These are phyloP conservation scores for Alternaria rosae DNA, from an alignment of 2,329 filamentous ascomycete genomes.

Conservation along the genomic window DNA sequence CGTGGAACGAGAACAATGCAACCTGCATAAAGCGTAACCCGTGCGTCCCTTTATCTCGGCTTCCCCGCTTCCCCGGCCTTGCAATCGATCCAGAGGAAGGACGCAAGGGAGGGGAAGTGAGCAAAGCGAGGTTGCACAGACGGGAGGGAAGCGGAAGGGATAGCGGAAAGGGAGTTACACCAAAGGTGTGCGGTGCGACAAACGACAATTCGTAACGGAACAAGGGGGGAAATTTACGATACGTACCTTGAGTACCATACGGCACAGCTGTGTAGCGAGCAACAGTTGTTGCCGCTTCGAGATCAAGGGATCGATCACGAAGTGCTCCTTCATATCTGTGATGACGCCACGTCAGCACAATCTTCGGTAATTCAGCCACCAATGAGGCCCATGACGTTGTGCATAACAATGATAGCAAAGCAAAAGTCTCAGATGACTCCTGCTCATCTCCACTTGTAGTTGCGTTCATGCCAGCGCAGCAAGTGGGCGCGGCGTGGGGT, in stretches of 20 bases:
- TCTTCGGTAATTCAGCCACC: conserved; percentile 17
- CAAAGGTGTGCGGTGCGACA: conserved; percentile 11
- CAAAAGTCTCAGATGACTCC: conserved; percentile 16
- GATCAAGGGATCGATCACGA: conserved; percentile 97
- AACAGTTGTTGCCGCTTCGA: conserved; percentile 97
- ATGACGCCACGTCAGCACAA: conserved; percentile 35
- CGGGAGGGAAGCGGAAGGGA: conserved; percentile 17
- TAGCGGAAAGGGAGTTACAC: conserved; percentile 12
- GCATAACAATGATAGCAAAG: conserved; percentile 14
- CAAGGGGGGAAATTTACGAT: conserved; percentile 24
- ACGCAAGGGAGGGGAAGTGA: conserved; percentile 18
- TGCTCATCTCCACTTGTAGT: conserved; percentile 18
- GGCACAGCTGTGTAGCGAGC: conserved; percentile 94
- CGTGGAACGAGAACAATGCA: conserved; percentile 28
- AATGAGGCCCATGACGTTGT: conserved; percentile 11
- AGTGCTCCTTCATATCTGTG: conserved; percentile 92
- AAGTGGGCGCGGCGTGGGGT: conserved; percentile 36
- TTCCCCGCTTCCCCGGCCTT: conserved; percentile 33
- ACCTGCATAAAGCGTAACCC: conserved; percentile 10
- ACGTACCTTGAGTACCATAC: conserved; percentile 74
- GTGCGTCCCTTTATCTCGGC: conserved; percentile 12
- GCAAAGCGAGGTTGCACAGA: conserved; percentile 14
- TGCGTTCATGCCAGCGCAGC: conserved; percentile 19
- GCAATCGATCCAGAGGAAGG: conserved; percentile 7
- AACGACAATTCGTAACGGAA: conserved; percentile 19